Conservation (phyloP, 345 rosid genomes). For the Lepidium didymum region DNA sequence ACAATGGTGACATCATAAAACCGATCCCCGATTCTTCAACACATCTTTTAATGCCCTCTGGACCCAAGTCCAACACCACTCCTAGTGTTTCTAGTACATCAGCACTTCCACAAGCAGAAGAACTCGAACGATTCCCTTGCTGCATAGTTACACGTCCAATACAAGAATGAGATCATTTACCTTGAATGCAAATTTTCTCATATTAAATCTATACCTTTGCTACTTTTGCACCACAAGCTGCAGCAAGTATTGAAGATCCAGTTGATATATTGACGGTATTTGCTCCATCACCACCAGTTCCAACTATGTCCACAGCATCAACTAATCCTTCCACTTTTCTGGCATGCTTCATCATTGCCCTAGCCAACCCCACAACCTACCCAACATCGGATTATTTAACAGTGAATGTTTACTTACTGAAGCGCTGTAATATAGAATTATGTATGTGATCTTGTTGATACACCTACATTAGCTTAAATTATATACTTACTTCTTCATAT, state of each 20-base stretch:
- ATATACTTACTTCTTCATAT: slow-evolving; percentile 61
- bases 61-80: slow-evolving; percentile 64
- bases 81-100: slow-evolving; percentile 88
- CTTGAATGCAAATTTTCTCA: not conserved
- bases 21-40: slow-evolving; percentile 83
- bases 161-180: not conserved
- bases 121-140: slow-evolving; percentile 97
- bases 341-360: slow-evolving; percentile 74
- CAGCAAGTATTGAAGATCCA: slow-evolving; percentile 87
- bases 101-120: slow-evolving; percentile 99
- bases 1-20: slow-evolving; percentile 85
- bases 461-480: not conserved
- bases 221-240: slow-evolving; percentile 94
- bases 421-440: not conserved
- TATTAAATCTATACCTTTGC: slow-evolving; percentile 53
- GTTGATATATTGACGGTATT: slow-evolving; percentile 94
- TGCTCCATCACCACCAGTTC: slow-evolving; percentile 96
- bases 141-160: slow-evolving; percentile 19
- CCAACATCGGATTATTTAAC: not conserved
- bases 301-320: slow-evolving; percentile 80
- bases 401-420: not conserved
- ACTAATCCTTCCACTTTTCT: slow-evolving; percentile 70
- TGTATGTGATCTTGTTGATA: not conserved
- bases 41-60: slow-evolving; percentile 69
- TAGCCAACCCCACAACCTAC: slow-evolving; percentile 83